phyloP scores from a whole-genome alignment of 2,329 filamentous ascomycete genomes.

The Botrytis galanthina region DNA sequence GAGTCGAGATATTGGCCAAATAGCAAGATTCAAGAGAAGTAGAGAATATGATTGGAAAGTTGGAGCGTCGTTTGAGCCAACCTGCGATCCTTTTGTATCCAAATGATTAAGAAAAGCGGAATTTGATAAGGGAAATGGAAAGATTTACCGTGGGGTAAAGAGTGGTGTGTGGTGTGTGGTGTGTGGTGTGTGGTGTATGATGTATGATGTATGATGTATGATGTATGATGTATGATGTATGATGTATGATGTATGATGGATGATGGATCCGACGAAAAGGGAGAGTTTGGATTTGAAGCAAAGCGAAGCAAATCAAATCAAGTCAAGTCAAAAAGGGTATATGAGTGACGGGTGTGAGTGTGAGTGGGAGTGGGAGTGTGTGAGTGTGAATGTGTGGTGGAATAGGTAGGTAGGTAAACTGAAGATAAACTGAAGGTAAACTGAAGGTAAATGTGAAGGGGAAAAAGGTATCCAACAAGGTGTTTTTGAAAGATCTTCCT shows the following conservation, averaged over 20 bases:
- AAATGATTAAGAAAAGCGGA: background rate
- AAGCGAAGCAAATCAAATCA: background rate
- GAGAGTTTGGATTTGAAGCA: background rate
- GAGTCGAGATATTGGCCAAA: background rate
- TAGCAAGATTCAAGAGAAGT: background rate
- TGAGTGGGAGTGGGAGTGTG: background rate
- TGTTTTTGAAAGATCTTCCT: background rate
- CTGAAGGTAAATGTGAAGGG: background rate
- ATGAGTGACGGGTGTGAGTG: no score
- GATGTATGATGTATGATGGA: background rate
- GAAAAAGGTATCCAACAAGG: conserved; percentile 19
- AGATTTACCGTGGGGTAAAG: conserved; percentile 1
- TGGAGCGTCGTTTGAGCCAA: background rate
- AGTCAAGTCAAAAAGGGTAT: background rate
- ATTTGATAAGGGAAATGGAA: background rate
- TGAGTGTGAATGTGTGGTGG: background rate
- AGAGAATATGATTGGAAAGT: background rate
- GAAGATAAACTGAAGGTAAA: no score
- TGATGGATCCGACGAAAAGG: background rate
- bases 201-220: no score
- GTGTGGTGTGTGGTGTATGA: no score
- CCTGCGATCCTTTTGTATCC: background rate
- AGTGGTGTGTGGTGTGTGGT: background rate
- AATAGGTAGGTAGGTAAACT: background rate
- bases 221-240: no score